These are phyloP conservation scores for Fusarium continuum DNA, from an alignment of 2,329 filamentous ascomycete genomes.

Conservation along the genomic window DNA sequence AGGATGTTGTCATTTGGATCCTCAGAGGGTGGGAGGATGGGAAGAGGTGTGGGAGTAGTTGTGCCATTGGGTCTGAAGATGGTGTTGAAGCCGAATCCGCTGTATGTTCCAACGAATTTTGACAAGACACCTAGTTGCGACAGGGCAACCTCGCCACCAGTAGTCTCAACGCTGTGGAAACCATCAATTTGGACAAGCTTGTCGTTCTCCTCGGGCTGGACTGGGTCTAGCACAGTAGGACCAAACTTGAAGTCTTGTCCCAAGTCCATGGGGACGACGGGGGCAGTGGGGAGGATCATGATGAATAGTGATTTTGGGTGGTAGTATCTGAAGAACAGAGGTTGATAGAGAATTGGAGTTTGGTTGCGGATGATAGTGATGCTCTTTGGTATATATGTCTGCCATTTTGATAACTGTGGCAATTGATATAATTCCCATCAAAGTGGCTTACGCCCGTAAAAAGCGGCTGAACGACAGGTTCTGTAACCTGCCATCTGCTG, in stretches of 20 bases:
- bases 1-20: slow-evolving; percentile 45
- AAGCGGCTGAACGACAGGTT: not conserved
- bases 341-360: too few species aligned
- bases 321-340: not conserved
- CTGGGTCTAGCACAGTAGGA: slow-evolving; percentile 22
- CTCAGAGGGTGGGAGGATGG: slow-evolving; percentile 12
- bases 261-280: slow-evolving; percentile 21
- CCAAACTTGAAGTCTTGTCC: slow-evolving; percentile 29
- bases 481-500: not conserved
- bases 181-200: slow-evolving; percentile 4
- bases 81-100: slow-evolving; percentile 50
- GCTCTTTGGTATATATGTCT: not conserved
- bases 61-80: slow-evolving; percentile 50
- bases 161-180: slow-evolving; percentile 1
- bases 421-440: not conserved
- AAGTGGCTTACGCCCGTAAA: not conserved
- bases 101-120: slow-evolving; percentile 44
- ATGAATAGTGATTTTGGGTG: not conserved
- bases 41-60: slow-evolving; percentile 30
- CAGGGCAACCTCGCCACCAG: slow-evolving; percentile 8
- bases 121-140: slow-evolving; percentile 36
- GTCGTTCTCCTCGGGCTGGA: slow-evolving; percentile 15
- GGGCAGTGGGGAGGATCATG: slow-evolving; percentile 20
- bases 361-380: not conserved
- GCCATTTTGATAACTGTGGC: not conserved